Base-by-base conservation (phyloP, 2,329 filamentous ascomycete genomes). In the Pseudocercospora pini-densiflorae region DNA sequence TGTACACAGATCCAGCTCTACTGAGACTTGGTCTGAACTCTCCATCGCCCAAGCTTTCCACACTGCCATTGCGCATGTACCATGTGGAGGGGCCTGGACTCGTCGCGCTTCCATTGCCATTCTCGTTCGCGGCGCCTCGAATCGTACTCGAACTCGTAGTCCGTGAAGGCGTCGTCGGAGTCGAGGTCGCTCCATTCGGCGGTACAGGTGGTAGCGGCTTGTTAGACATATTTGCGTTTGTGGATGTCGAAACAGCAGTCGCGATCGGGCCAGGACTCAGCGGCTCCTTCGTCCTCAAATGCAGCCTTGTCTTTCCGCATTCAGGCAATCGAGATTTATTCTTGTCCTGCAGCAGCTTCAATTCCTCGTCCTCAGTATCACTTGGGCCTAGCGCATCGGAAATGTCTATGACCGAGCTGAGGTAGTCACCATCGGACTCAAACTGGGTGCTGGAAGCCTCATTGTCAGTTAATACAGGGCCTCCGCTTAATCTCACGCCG, bases 1-100 rank as follows among this genome's bases (percentile, higher is more conserved):
- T 97, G 80, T 97, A 97, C 72, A 98, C 93, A 40, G 94, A 98
- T 49, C 92, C 92, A 3, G 93, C 86, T 12, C 93, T 87, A 23
- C 85, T 84, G 7, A 87, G 77, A 62, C 82, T 87, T 51, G 88
- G 84, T 31, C 27, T 23, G 77, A 92, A 92, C 77, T 91, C 91
- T 43, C 86, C 83, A 45, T 84, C 81, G 33, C 54, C 62, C 45
- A 54, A 58, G 24, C 86, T 80, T 10, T 63, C 62, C 54, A 63
- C 60, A 33, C 55, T 64, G 10, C 62, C 65, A 49, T 47, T 67
- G 19, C 19, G 57, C 33, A 58, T 27, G 23, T 47, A 54, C 21
- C 21, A 61, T 43, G 53, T 63, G 19, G 53, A 43, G 54, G 61
- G 21, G 24, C 27, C 45, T 1, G 64, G 51, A 61, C 64, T 58